Evolutionary conservation across 306 rosid genomes (phyloP).

Genomic region (Malus sieversii): DNA sequence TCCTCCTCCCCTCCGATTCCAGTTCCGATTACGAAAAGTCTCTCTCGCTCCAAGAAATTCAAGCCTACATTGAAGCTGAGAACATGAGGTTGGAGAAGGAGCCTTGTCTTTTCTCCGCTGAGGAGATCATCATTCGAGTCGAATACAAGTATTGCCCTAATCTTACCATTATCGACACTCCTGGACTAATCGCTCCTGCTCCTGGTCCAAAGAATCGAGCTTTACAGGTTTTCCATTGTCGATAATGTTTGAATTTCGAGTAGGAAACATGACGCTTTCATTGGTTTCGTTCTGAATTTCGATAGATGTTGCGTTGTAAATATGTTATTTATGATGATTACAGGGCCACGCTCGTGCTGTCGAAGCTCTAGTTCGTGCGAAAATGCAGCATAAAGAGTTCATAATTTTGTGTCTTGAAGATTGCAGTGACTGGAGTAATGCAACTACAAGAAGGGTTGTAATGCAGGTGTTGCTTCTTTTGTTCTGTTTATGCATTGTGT

Average conservation of each 20-base stretch:
- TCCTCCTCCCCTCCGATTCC: slow-evolving; percentile 28
- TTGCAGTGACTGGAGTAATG: slow-evolving; percentile 93
- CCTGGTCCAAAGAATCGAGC: slow-evolving; percentile 78
- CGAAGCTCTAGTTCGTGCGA: slow-evolving; percentile 72
- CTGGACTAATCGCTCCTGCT: slow-evolving; percentile 91
- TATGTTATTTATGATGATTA: neutral
- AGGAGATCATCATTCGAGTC: slow-evolving; percentile 71
- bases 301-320: neutral
- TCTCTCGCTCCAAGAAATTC: slow-evolving; percentile 65
- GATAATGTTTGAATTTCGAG: neutral
- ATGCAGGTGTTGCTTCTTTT: slow-evolving; percentile 53
- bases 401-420: slow-evolving; percentile 91
- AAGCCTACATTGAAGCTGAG: slow-evolving; percentile 87
- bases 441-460: slow-evolving; percentile 78
- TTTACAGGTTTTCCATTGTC: slow-evolving; percentile 39
- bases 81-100: slow-evolving; percentile 73
- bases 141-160: slow-evolving; percentile 89
- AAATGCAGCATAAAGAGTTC: slow-evolving; percentile 94
- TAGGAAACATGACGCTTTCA: neutral
- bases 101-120: slow-evolving; percentile 64
- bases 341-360: slow-evolving; percentile 86
- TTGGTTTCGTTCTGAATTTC: neutral
- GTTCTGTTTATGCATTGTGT: neutral
- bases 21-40: slow-evolving; percentile 23
- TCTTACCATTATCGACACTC: slow-evolving; percentile 91